phyloP scores from a whole-genome alignment of 1,284 basidiomycete genomes.

The Cryptococcus sp. region DNA sequence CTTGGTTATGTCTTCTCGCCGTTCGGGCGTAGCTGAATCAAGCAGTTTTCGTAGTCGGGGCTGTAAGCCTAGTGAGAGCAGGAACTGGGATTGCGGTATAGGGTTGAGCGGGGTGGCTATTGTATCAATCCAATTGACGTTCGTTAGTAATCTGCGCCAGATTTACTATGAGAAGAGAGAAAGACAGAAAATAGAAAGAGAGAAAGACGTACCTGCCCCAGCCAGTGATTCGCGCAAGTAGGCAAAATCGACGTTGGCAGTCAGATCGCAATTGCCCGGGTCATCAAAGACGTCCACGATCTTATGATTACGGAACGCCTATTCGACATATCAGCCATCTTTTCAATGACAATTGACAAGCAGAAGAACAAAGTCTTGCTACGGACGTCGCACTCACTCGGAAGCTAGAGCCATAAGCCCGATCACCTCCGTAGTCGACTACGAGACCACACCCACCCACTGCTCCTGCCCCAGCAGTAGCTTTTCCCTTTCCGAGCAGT shows the following conservation, averaged over 20 bases:
- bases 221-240: constrained; percentile 77
- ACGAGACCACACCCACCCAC: constrained; percentile 76
- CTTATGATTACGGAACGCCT: constrained; percentile 88
- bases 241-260: constrained; percentile 93
- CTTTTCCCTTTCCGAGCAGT: constrained; percentile 56
- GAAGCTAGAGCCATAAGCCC: constrained; percentile 73
- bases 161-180: not conserved
- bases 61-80: constrained; percentile 69
- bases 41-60: constrained; percentile 64
- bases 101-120: constrained; percentile 63
- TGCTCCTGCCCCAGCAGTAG: constrained; percentile 13
- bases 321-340: constrained; percentile 2
- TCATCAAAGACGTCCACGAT: constrained; percentile 81
- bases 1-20: constrained; percentile 54
- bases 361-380: not conserved
- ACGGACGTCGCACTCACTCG: constrained; percentile 61
- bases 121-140: not conserved
- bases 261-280: constrained; percentile 88
- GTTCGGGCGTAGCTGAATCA: constrained; percentile 58
- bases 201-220: constrained; percentile 60
- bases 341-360: not conserved
- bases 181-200: not conserved
- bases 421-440: constrained; percentile 85
- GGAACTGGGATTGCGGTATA: constrained; percentile 69
- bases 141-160: not conserved